Conservation (phyloP, 2,329 filamentous ascomycete species). For the Diaporthe destruens region DNA sequence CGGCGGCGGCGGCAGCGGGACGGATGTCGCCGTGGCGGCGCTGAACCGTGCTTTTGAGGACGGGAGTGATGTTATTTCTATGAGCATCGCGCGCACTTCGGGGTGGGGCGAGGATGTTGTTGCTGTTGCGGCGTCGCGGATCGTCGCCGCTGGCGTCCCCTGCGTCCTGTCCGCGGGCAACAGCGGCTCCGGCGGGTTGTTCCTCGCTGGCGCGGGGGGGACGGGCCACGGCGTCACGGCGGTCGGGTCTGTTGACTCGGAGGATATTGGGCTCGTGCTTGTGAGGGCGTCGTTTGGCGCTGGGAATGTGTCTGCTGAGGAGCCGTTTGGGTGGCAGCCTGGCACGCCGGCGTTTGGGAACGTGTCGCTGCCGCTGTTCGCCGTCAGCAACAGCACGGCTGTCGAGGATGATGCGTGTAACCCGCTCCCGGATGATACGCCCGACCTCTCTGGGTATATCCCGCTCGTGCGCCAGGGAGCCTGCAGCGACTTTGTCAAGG, state of each 20-base stretch:
- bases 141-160: neutral
- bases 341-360: constrained; percentile 25
- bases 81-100: constrained; percentile 10
- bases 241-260: constrained; percentile 14
- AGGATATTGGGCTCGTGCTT: neutral
- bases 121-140: neutral
- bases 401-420: constrained; percentile 18
- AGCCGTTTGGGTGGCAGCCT: constrained; percentile 20
- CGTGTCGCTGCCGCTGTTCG: constrained; percentile 18
- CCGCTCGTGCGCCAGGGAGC: constrained; percentile 20
- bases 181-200: constrained; percentile 13
- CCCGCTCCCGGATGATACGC: constrained; percentile 6
- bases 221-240: constrained; percentile 13
- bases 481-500: constrained; percentile 10
- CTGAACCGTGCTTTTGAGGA: constrained; percentile 11
- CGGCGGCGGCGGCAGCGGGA: neutral
- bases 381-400: constrained; percentile 1
- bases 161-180: neutral
- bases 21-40: neutral
- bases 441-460: constrained; percentile 23
- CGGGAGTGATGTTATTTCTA: neutral
- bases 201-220: neutral
- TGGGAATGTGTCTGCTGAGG: too few species aligned
- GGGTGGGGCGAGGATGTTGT: constrained; percentile 17
- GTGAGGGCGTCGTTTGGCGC: neutral